Evolutionary conservation across 805 yeast genomes (phyloP), one percentile per base, ranked within the genome.

Genomic region (Middelhovenomyces tepae): DNA sequence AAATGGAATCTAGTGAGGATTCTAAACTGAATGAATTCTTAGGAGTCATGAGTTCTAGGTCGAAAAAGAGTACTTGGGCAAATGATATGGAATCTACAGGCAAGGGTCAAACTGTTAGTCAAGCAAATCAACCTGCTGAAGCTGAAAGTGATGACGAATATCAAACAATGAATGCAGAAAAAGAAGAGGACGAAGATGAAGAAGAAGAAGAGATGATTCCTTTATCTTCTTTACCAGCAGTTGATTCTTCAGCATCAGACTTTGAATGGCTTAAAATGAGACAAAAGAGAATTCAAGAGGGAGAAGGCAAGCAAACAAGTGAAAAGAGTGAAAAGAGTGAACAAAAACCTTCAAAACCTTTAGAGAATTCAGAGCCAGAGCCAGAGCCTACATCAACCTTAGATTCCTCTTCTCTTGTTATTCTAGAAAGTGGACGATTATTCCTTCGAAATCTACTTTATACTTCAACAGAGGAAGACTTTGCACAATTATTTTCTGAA

Each of bases 381-480:
- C 33, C 8, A 6, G 38, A 40, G 28, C 44, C 23, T 37, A 45
- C 32, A 35, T 16, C 48, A n/a, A 43, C 51, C 32, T 55, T 48
- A 22, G 61, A 61, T 9, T 75, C 73, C 42, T 78, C 71, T 35
- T 51, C 56, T 16, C 61, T 62, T 3, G 65, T 67, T 18, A 70
- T 73, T 38, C 78, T 61, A 14, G 57, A 66, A 36, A 80, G 95
- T 0, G 89, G 93, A 5, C 73, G 98, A 42, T 62, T 91, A 29
- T 91, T 91, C 56, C 57, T 91, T 31, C 75, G 98, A 62, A 91
- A 91, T 51, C 79, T 91, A 29, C 65, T 76, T 4, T 91, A 85
- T 48, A 63, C 78, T 0, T 73, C 94, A 7, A 68, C 80, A 0
- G 96, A 87, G 52, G 73, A 71, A 1, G 97, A 91, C 34, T 79